These are phyloP conservation scores for Lyophyllum shimeji DNA, from an alignment of 768 basidiomycete species.

Conservation along the genomic window DNA sequence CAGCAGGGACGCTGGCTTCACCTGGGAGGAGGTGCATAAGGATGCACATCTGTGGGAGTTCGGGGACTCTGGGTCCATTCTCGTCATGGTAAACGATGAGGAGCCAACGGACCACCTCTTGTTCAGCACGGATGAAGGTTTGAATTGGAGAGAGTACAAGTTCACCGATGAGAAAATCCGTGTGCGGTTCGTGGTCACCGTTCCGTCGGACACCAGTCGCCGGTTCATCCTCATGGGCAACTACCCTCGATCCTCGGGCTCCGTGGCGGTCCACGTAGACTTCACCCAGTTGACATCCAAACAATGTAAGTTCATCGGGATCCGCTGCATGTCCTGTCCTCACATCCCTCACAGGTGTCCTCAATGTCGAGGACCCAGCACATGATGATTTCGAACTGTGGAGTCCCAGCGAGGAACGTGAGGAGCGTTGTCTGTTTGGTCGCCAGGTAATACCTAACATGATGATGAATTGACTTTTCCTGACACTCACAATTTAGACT, in stretches of 20 bases:
- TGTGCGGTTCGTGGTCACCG: conserved; percentile 78
- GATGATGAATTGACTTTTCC: not conserved
- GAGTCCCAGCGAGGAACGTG: conserved; percentile 91
- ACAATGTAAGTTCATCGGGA: conserved; percentile 58
- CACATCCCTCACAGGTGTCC: conserved; percentile 49
- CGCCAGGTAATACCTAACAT: conserved; percentile 57
- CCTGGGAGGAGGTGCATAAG: conserved; percentile 98
- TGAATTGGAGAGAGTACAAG: conserved; percentile 84
- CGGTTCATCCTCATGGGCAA: conserved; percentile 85
- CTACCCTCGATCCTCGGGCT: conserved; percentile 42
- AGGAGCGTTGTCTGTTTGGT: conserved; percentile 89
- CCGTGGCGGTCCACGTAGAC: conserved; percentile 84
- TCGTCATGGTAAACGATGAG: conserved; percentile 95
- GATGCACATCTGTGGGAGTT: conserved; percentile 98
- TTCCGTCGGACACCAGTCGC: conserved; percentile 87
- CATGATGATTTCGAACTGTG: conserved; percentile 96
- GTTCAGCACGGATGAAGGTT: conserved; percentile 89
- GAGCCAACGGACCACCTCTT: conserved; percentile 86
- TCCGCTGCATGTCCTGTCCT: not conserved
- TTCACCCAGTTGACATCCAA: conserved; percentile 74
- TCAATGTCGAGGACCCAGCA: conserved; percentile 68
- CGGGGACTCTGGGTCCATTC: conserved; percentile 92
- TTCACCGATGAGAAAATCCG: conserved; percentile 76
- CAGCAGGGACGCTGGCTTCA: conserved; percentile 94
- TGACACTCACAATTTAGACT: conserved; percentile 47